Evolutionary conservation across 176 grass and related monocot genomes (phyloP), one percentile per base, ranked within the genome.

Genomic region (Luzula sylvatica): DNA sequence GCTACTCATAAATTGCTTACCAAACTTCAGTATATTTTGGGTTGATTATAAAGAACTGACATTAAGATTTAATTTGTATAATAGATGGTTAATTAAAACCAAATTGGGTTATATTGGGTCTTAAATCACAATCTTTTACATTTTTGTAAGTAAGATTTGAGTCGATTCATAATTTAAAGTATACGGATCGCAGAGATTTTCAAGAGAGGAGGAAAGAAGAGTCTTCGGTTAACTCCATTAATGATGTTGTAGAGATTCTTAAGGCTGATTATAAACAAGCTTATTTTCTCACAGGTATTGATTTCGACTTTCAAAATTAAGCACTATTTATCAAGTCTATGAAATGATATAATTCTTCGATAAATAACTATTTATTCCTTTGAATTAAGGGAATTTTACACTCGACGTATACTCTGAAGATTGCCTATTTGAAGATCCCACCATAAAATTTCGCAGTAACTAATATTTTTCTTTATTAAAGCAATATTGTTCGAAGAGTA

Each of bases 401-500:
- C 23, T 47, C 13, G 64, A 44, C 2, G 76, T 86, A 42, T 96
- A 88, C 58, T 55, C 71, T 4, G 74, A 88, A 55, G 77, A 88
- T 61, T 95, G 90, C 55, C 55, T 86, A 27, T 88, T 88, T 27
- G 80, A 95, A 63, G 90, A 95, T 65, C 90, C 90, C 11, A 95
- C 90, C 14, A 95, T 95, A 26, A 88, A 73, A 23, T 95, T 88
- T 7, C 57, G 80, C 12, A 76, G 89, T 88, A 59, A 2, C 51
- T 75, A 24, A 12, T 8, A 13, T n/a, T 48, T 46, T 44, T 53
- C 25, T 50, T 52, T 1, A 23, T n/a, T 7, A 41, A 43, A 32
- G 15, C 19, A 55, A n/a, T n/a, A n/a, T n/a, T n/a, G n/a, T n/a
- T n/a, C n/a, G n/a, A n/a, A n/a, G n/a, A n/a, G n/a, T n/a, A n/a